These are phyloP conservation scores for Acacia acuminata DNA, from an alignment of 306 rosid species.

Conservation along the genomic window DNA sequence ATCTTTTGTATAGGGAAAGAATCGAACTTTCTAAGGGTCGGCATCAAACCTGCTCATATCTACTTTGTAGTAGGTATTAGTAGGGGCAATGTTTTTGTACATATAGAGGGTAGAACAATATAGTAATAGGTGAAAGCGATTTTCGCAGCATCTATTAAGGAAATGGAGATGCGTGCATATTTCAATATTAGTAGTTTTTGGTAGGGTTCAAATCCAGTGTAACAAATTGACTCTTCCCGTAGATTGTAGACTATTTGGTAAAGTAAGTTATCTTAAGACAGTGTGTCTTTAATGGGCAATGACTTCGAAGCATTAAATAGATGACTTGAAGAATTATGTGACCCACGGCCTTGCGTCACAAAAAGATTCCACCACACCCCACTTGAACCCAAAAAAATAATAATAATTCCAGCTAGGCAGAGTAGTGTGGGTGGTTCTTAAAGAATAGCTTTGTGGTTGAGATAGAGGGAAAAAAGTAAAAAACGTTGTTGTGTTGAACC, in stretches of 20 bases:
- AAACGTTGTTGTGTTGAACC: too few relatives aligned
- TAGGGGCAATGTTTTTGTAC: too few relatives aligned
- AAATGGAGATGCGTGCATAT: not conserved
- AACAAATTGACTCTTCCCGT: not conserved
- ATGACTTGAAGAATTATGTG: not conserved
- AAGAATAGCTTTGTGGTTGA: not conserved
- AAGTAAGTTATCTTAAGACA: not conserved
- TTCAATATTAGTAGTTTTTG: not conserved
- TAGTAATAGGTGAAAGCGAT: not conserved
- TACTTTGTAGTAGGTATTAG: too few relatives aligned
- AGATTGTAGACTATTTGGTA: not conserved
- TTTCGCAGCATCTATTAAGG: not conserved
- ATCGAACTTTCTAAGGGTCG: not conserved
- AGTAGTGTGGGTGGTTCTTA: not conserved
- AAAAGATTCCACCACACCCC: not conserved
- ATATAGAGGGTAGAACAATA: too few relatives aligned
- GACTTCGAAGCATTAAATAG: not conserved
- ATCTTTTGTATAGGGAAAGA: not conserved
- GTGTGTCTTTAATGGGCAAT: not conserved
- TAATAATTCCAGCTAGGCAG: not conserved
- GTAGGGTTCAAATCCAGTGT: not conserved
- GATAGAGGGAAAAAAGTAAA: too few relatives aligned
- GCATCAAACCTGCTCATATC: not conserved
- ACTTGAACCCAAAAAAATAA: not conserved
- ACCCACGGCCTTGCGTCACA: not conserved